Base-by-base conservation (phyloP, 139 green algal genomes). In the Nannochloris sp. region DNA sequence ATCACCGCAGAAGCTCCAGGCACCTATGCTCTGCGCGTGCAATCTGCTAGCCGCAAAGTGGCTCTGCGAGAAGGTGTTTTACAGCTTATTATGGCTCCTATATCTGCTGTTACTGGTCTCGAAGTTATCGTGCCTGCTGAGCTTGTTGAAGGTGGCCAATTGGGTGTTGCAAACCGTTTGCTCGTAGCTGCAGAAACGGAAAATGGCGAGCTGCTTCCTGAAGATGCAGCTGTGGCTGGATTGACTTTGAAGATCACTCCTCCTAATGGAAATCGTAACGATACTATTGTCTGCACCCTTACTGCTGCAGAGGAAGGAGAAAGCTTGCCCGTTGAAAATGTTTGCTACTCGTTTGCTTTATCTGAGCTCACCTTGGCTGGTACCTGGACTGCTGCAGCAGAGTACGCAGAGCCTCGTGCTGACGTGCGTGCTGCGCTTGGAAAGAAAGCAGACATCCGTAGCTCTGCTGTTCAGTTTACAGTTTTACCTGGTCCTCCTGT, bases 11-110 rank as follows among this genome's bases (percentile, higher is more conserved):
- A 83, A 1, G 35, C 35, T 32, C 33, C 70, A 8, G 84, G 84
- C 34, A 39, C 54, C 25, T 91, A 82, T 47, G 51, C 67, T 8
- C 64, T 91, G 27, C 64, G 61, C 0, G 59, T 75, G 38, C 54
- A 54, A 32, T 68, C 51, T 2, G 69, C 58, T 4, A 75, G 54
- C 13, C 68, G 83, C 36, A 86, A 88, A 73, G 71, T 75, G n/a
- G 25, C 71, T 34, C 62, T 84, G 48, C 31, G 62, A 30, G 72
- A 81, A 7, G 79, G 54, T 6, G 46, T 66, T 37, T 36, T 83
- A 34, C 64, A 65, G n/a, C 59, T 86, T 12, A 38, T 74, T 39
- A 65, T 85, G 61, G 25, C 56, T 31, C 44, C 72, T 10, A 30
- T 34, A 48, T 80, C 75, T 54, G 23, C 42, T 0, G 69, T 83